A percentile compares a stretch with the other conserved stretches of the same genome.
Conservation (phyloP, 371 early-diverging fungal genomes). For the Blastocladiella emersonii region DNA sequence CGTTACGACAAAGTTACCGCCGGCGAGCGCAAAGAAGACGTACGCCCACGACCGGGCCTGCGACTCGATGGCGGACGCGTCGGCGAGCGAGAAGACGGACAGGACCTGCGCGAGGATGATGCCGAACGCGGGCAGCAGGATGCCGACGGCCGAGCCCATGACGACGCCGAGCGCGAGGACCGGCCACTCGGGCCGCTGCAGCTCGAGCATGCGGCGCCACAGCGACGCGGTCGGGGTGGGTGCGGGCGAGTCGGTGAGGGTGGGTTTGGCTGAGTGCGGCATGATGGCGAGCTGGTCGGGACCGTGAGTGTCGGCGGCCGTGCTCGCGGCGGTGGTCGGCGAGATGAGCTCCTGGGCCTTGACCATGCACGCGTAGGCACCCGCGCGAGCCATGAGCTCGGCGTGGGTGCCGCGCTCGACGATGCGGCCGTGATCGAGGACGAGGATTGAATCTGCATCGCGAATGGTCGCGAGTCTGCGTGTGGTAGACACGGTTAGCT, state of each 20-base stretch:
- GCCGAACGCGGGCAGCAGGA: slow-evolving; percentile 29
- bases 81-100: background rate
- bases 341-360: background rate
- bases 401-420: slow-evolving; percentile 59
- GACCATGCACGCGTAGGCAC: slow-evolving; percentile 15
- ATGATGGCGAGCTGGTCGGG: background rate
- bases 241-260: background rate
- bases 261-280: too few relatives aligned
- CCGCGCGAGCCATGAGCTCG: slow-evolving; percentile 23
- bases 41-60: slow-evolving; percentile 60
- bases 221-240: background rate
- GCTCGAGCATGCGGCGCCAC: background rate
- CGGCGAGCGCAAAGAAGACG: slow-evolving; percentile 40
- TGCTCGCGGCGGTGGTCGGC: slow-evolving; percentile 40
- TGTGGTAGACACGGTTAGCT: too few relatives aligned
- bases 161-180: background rate
- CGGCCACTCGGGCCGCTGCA: slow-evolving; percentile 5
- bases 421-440: slow-evolving; percentile 54
- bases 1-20: background rate
- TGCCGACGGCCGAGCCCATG: slow-evolving; percentile 33
- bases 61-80: too few relatives aligned
- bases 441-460: slow-evolving; percentile 71
- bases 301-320: slow-evolving; percentile 26
- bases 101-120: background rate
- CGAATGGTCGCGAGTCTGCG: slow-evolving; percentile 60